Evolutionary conservation across 768 basidiomycete species (phyloP).

Genomic region (Boletus subparvulus): DNA sequence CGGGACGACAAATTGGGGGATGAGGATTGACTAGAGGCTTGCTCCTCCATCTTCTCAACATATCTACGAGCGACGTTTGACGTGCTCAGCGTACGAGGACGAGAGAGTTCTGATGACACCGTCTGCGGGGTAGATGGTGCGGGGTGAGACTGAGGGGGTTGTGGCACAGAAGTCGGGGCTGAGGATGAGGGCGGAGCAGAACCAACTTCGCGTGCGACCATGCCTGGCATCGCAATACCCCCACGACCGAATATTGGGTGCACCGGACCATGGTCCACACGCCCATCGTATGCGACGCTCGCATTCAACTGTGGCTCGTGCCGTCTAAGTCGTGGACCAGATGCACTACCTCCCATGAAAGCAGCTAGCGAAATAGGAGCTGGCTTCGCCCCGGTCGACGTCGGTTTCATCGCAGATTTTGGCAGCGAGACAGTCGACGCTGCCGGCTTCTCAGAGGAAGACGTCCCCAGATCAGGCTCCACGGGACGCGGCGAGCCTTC

Average conservation of each 20-base stretch:
- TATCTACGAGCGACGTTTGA: conserved; percentile 35
- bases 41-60: conserved; percentile 41
- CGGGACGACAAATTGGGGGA: conserved; percentile 26
- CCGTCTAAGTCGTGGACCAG: conserved; percentile 70
- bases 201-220: conserved; percentile 36
- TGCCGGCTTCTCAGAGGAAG: conserved; percentile 6
- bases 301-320: conserved; percentile 72
- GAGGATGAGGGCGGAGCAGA: conserved; percentile 6
- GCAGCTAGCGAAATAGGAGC: conserved; percentile 71
- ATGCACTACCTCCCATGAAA: conserved; percentile 78
- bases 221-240: conserved; percentile 75
- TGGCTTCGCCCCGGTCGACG: conserved; percentile 25
- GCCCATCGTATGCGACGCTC: conserved; percentile 66
- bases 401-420: conserved; percentile 14
- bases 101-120: conserved; percentile 14
- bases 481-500: conserved; percentile 13
- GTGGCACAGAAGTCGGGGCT: conserved; percentile 1
- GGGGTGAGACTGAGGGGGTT: conserved; percentile 1
- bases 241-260: conserved; percentile 78
- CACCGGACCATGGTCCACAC: conserved; percentile 47
- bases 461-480: conserved; percentile 10
- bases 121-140: conserved; percentile 4
- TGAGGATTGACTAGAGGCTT: conserved; percentile 30
- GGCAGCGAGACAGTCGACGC: conserved; percentile 5
- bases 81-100: conserved; percentile 35